These are phyloP conservation scores for Scedosporium dehoogii DNA, from an alignment of 2,329 filamentous ascomycete species.

Conservation along the genomic window DNA sequence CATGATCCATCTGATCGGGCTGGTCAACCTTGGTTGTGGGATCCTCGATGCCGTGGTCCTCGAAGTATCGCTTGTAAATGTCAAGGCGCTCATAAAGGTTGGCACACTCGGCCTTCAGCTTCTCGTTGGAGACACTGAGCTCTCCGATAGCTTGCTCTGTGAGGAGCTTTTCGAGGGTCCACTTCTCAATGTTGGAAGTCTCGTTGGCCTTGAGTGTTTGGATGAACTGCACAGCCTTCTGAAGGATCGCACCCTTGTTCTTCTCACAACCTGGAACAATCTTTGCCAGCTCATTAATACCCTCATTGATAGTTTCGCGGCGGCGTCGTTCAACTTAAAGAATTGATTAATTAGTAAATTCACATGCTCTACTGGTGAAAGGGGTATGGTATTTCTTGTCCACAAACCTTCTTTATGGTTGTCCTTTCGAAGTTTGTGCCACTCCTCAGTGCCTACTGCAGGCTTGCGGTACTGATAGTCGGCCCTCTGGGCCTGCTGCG, in stretches of 20 bases:
- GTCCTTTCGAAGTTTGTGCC: constrained; percentile 94
- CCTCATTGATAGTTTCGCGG: constrained; percentile 96
- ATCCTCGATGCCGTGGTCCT: constrained; percentile 44
- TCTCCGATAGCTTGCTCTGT: constrained; percentile 85
- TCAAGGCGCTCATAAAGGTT: constrained; percentile 68
- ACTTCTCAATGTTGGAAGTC: constrained; percentile 86
- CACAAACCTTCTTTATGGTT: constrained; percentile 93
- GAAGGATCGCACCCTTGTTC: constrained; percentile 95
- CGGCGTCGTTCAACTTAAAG: constrained; percentile 80
- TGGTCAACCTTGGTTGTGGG: constrained; percentile 8
- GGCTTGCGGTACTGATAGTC: constrained; percentile 52
- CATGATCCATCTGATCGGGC: neutral
- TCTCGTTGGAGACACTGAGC: constrained; percentile 77
- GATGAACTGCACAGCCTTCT: constrained; percentile 90
- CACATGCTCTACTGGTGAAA: no score
- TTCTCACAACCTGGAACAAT: constrained; percentile 97
- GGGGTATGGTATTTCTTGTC: neutral
- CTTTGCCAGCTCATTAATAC: constrained; percentile 95
- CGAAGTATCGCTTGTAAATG: constrained; percentile 64
- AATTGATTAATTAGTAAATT: neutral
- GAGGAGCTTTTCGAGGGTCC: constrained; percentile 82
- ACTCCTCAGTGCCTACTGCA: constrained; percentile 89
- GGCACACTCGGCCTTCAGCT: constrained; percentile 72
- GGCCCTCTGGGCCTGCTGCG: constrained; percentile 3
- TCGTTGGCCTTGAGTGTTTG: constrained; percentile 91